Base-by-base conservation (phyloP, 192 early-diverging fungal genomes). In the Radiomyces spectabilis region DNA sequence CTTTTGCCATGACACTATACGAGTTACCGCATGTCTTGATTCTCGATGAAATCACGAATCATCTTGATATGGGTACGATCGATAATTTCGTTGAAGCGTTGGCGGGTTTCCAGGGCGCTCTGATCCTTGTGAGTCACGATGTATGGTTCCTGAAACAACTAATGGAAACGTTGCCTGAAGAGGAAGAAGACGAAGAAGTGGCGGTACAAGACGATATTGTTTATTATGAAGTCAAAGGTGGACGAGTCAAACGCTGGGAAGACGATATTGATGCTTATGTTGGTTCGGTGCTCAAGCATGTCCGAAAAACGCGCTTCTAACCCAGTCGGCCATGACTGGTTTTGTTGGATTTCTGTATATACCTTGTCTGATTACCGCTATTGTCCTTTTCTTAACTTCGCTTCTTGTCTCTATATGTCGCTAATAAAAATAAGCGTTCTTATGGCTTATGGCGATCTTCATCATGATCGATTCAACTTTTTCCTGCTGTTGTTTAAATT, bases 101-200 rank as follows among this genome's bases (percentile, higher is more conserved):
- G 49, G 76, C 82, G 55, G 76, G 73, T 35, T 94, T 73, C 53
- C 56, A 72, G 4, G 94, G 93, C 2, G 82, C 86, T 1, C 75
- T 94, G 5, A 65, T 95, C 13, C 37, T 92, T 15, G 92, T 97
- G 15, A 85, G 82, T 27, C 94, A 97, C 81, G 93, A 97, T 63
- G 78, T 82, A 25, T 85, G 83, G 64, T 96, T 68, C 30, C 41
- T 68, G 26, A 61, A 54, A 2, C 58, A 68, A 29, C 41, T 96
- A 69, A 65, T 95, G 37, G 33, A 35, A 35, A 5, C 33, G 33
- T 35, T 35, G 33, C 33, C 33, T 8, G 33, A 35, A 35, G 33
- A 35, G 6, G 33, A 35, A 8, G 33, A 35, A 35, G 33, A 35
- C 5, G 33, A 35, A 35, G 33, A 35, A 35, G 33, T 5, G 33